Evolutionary conservation across 306 rosid genomes (phyloP).

Genomic region (Vachellia pachyceras): DNA sequence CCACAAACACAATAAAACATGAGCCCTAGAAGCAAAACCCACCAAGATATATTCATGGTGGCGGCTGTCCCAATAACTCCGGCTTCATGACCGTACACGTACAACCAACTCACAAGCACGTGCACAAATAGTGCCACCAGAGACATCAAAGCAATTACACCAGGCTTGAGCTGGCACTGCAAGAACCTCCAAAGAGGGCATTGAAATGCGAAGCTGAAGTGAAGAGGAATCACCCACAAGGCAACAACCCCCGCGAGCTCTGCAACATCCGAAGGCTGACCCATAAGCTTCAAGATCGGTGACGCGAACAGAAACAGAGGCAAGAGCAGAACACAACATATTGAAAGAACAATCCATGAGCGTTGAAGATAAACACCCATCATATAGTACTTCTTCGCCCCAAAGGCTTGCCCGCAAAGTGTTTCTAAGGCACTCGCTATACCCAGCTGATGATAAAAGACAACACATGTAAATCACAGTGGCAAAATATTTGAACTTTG

Average conservation of each 20-base stretch:
- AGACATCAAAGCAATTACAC: slow-evolving; percentile 59
- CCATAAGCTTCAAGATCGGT: slow-evolving; percentile 62
- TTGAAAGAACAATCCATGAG: slow-evolving; percentile 72
- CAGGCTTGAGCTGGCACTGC: background rate
- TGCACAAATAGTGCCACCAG: slow-evolving; percentile 53
- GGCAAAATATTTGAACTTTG: background rate
- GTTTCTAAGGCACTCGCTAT: slow-evolving; percentile 92
- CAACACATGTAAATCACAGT: no score
- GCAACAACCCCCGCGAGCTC: background rate
- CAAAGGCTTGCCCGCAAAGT: slow-evolving; percentile 86
- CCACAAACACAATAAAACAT: slow-evolving; percentile 55
- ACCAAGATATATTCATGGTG: slow-evolving; percentile 64
- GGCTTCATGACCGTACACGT: slow-evolving; percentile 45
- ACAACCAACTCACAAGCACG: slow-evolving; percentile 52
- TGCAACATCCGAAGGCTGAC: slow-evolving; percentile 60
- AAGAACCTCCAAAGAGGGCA: background rate
- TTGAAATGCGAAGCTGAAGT: background rate
- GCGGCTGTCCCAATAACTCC: slow-evolving; percentile 68
- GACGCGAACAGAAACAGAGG: slow-evolving; percentile 65
- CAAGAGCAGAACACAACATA: slow-evolving; percentile 60
- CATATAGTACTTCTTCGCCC: slow-evolving; percentile 78
- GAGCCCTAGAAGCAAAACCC: slow-evolving; percentile 63
- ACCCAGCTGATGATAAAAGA: slow-evolving; percentile 61
- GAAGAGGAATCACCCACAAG: background rate
- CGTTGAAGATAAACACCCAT: slow-evolving; percentile 89